phyloP scores from a whole-genome alignment of 805 yeast genomes.

The Jamesozyma jinghongensis region DNA sequence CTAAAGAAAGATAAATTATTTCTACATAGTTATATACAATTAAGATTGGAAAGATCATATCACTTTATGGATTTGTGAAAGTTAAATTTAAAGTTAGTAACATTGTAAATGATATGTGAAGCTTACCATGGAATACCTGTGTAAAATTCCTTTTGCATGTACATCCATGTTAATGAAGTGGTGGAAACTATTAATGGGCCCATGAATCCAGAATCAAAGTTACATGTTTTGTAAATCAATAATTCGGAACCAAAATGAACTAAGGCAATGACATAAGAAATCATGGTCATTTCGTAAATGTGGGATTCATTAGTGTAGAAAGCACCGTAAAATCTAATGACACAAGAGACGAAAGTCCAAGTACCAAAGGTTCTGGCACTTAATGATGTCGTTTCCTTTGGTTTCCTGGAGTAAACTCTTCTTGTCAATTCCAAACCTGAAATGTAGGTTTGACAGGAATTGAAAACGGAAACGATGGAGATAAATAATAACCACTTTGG shows the following conservation, averaged over 20 bases:
- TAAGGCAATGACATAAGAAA: slow-evolving; percentile 75
- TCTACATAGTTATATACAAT: too few species aligned
- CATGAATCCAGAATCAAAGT: slow-evolving; percentile 74
- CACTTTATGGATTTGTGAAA: not conserved
- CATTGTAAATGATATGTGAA: not conserved
- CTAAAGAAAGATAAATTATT: not conserved
- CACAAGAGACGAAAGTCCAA: slow-evolving; percentile 84
- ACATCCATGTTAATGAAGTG: slow-evolving; percentile 74
- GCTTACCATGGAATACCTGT: slow-evolving; percentile 22
- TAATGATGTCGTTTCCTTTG: slow-evolving; percentile 51
- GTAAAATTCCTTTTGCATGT: slow-evolving; percentile 57
- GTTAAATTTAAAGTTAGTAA: too few species aligned
- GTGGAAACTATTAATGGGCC: slow-evolving; percentile 85
- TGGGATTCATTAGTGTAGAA: slow-evolving; percentile 59
- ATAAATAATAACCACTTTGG: slow-evolving; percentile 76
- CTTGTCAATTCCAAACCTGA: slow-evolving; percentile 68
- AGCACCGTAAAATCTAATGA: slow-evolving; percentile 83
- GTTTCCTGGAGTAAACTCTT: slow-evolving; percentile 63
- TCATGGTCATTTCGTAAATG: slow-evolving; percentile 68
- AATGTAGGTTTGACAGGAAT: slow-evolving; percentile 77
- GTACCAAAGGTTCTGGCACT: slow-evolving; percentile 98
- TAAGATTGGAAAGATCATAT: too few species aligned
- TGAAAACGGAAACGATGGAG: slow-evolving; percentile 86
- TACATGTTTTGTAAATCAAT: slow-evolving; percentile 69
- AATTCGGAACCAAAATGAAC: slow-evolving; percentile 79